These are phyloP conservation scores for Linnemannia exigua DNA, from an alignment of 192 early-diverging fungal species.

Conservation along the genomic window DNA sequence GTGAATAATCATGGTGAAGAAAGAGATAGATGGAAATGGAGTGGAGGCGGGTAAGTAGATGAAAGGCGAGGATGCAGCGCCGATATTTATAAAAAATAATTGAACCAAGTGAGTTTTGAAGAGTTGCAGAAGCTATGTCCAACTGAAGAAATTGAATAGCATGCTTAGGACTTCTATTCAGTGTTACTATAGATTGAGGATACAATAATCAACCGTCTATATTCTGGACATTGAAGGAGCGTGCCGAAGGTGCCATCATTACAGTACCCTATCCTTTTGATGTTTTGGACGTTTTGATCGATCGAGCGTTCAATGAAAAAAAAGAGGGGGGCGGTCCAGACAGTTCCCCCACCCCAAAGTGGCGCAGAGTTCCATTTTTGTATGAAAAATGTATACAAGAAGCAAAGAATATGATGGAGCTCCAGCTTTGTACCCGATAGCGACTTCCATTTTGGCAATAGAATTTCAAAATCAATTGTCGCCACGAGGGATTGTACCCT, in stretches of 20 bases:
- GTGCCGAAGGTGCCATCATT: not conserved
- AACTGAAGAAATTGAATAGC: not conserved
- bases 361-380: not conserved
- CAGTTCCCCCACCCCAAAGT: not conserved
- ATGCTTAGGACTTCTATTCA: not conserved
- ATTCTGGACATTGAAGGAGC: not conserved
- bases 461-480: not conserved
- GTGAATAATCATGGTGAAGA: conserved; percentile 15
- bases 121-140: conserved; percentile 6
- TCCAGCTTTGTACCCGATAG: conserved; percentile 2
- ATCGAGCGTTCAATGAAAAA: conserved; percentile 2
- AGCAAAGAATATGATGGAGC: not conserved
- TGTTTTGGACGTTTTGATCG: not conserved
- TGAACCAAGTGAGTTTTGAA: not conserved
- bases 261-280: conserved; percentile 11
- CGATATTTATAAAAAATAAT: conserved; percentile 12
- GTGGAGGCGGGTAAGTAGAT: conserved; percentile 7
- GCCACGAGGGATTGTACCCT: not conserved
- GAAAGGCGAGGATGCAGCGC: conserved; percentile 5
- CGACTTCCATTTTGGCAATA: not conserved
- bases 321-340: not conserved
- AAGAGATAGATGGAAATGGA: conserved; percentile 11
- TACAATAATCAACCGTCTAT: conserved; percentile 5
- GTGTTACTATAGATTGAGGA: not conserved
- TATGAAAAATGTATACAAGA: not conserved